Percentiles rank a stretch among this genome's conserved stretches.
Evolutionary conservation across 108 stramenopile genomes (phyloP).

Genomic region (Nitzschia sp.): DNA sequence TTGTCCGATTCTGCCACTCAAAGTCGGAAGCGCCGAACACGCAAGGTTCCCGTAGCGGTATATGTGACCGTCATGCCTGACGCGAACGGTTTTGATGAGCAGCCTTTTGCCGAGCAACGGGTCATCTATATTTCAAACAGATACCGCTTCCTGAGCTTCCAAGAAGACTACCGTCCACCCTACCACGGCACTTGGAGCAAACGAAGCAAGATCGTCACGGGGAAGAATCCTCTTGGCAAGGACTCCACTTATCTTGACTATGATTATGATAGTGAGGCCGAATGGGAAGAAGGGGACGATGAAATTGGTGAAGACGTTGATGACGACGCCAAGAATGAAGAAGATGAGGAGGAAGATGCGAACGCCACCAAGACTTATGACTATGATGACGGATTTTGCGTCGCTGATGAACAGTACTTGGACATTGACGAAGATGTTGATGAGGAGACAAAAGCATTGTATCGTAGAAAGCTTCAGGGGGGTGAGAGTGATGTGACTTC

Average conservation of each 20-base stretch:
- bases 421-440: conserved; percentile 65
- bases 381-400: conserved; percentile 79
- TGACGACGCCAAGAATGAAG: conserved; percentile 60
- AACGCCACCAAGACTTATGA: conserved; percentile 50
- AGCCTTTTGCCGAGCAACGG: conserved; percentile 73
- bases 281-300: conserved; percentile 92
- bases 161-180: conserved; percentile 83
- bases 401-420: conserved; percentile 60
- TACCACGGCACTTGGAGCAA: conserved; percentile 94
- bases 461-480: conserved; percentile 62
- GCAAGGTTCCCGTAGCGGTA: conserved; percentile 30
- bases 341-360: conserved; percentile 71
- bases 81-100: conserved; percentile 27
- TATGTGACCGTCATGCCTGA: conserved; percentile 44
- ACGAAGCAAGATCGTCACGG: conserved; percentile 65
- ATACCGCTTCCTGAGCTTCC: conserved; percentile 82
- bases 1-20: conserved; percentile 26
- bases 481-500: conserved; percentile 17
- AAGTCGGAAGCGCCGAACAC: conserved; percentile 35
- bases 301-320: conserved; percentile 81
- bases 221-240: conserved; percentile 72
- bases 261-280: conserved; percentile 89
- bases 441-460: conserved; percentile 68
- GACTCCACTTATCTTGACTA: conserved; percentile 76
- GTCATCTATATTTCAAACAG: conserved; percentile 69